phyloP scores from a whole-genome alignment of 345 rosid species.

The Mangifera indica region DNA sequence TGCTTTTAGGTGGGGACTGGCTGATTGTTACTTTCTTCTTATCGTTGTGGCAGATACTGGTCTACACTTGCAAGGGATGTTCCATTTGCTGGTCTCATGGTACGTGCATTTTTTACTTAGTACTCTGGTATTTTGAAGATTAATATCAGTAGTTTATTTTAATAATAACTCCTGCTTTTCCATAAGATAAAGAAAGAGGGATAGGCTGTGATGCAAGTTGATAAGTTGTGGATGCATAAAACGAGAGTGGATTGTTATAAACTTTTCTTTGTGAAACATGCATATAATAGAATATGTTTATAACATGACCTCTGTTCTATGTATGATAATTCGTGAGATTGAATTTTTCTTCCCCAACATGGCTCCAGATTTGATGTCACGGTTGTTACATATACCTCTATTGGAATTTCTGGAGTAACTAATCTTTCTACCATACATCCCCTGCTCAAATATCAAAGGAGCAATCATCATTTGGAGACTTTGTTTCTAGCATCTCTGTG shows the following conservation, averaged over 20 bases:
- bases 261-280: not conserved
- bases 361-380: not conserved
- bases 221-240: not conserved
- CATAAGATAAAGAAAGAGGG: not conserved
- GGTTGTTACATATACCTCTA: not conserved
- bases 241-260: not conserved
- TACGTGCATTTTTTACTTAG: slow-evolving; percentile 27
- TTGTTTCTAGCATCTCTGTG: not conserved
- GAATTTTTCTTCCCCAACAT: not conserved
- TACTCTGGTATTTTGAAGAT: not conserved
- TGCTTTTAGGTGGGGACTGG: not conserved
- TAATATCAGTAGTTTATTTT: not conserved
- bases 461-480: not conserved
- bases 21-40: slow-evolving; percentile 12
- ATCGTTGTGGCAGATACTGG: slow-evolving; percentile 56
- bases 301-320: not conserved
- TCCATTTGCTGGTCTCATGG: slow-evolving; percentile 97
- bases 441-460: not conserved
- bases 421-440: not conserved
- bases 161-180: not conserved
- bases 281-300: not conserved
- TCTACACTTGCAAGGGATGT: slow-evolving; percentile 96
- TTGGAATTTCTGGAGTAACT: not conserved
- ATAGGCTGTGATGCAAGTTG: not conserved
- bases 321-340: not conserved